Base-by-base conservation (phyloP, 768 basidiomycete species). In the Crassisporium funariophilum region DNA sequence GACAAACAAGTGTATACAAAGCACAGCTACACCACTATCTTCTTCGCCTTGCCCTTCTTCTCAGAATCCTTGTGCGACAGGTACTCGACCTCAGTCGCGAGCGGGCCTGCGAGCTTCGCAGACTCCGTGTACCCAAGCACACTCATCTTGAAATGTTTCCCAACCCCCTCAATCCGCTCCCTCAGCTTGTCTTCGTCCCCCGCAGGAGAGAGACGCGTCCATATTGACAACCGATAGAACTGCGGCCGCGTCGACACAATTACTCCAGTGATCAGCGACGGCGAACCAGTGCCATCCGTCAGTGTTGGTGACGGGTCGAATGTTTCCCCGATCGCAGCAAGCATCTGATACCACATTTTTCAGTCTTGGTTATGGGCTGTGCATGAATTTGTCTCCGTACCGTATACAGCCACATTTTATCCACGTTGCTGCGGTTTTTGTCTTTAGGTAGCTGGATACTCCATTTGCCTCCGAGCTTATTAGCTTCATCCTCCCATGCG, bases 381-480 rank as follows among this genome's bases (percentile, higher is more conserved):
- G n/a, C 41, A 49, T 49, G 42, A 35, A 47, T 8, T 35, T 35
- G 37, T 43, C 47, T 29, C 66, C 69, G 33, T 65, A 97, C 95
- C 41, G 97, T 99, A 72, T 94, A 95, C 44, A 99, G 78, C 97
- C 97, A 99, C 88, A 95, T 93, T 66, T 84, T 87, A 67, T 99
- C 95, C 40, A 99, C 86, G 41, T 81, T 71, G 21, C 51, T 59
- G 39, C 88, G 78, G 65, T 91, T 95, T 75, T 98, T 98, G 60
- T 98, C 95, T 68, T 88, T 87, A 17, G 97, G 97, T 17, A 99
- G 73, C 67, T 99, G 97, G 52, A 98, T 93, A 62, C 88, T 89
- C 97, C 97, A 99, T 74, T 99, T 99, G 39, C 97, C 97, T 42
- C 97, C 97, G 54, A 88, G 77, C 67, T 94, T 94, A 73, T 99